Evolutionary conservation across 2,329 filamentous ascomycete genomes (phyloP).

Genomic region (Teratosphaeria viscida): DNA sequence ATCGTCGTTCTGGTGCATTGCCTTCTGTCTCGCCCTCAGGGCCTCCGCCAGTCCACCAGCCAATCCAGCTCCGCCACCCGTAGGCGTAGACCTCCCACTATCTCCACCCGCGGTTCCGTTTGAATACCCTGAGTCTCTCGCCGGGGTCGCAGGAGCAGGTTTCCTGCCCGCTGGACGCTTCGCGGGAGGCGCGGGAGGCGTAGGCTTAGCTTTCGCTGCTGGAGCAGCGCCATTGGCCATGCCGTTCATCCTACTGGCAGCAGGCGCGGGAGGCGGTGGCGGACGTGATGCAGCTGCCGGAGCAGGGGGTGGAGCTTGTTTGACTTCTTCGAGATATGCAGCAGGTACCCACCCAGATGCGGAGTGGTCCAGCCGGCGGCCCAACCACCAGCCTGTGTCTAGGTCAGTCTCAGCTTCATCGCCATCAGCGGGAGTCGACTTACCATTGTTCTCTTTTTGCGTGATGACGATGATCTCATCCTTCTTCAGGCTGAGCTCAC

Average conservation of each 20-base stretch:
- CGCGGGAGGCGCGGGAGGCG: constrained; percentile 65
- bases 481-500: constrained; percentile 70
- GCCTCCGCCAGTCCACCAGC: constrained; percentile 43
- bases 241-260: constrained; percentile 21
- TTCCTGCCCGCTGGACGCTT: constrained; percentile 72
- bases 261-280: constrained; percentile 53
- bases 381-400: constrained; percentile 82
- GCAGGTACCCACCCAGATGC: constrained; percentile 91
- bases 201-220: constrained; percentile 50
- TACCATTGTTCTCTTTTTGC: constrained; percentile 94
- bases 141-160: constrained; percentile 52
- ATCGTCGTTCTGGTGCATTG: constrained; percentile 30
- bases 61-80: constrained; percentile 29
- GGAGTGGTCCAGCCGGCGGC: constrained; percentile 55
- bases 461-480: constrained; percentile 79
- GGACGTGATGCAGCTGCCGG: constrained; percentile 37
- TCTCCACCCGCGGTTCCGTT: constrained; percentile 27
- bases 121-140: constrained; percentile 53
- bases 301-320: constrained; percentile 44
- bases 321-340: constrained; percentile 83
- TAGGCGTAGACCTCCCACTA: constrained; percentile 26
- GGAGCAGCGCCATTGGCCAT: constrained; percentile 25
- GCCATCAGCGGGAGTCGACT: constrained; percentile 20
- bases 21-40: constrained; percentile 38
- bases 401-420: not conserved